Base-by-base conservation (phyloP, 2,329 filamentous ascomycete species). In the Scolecobasidium constrictum region DNA sequence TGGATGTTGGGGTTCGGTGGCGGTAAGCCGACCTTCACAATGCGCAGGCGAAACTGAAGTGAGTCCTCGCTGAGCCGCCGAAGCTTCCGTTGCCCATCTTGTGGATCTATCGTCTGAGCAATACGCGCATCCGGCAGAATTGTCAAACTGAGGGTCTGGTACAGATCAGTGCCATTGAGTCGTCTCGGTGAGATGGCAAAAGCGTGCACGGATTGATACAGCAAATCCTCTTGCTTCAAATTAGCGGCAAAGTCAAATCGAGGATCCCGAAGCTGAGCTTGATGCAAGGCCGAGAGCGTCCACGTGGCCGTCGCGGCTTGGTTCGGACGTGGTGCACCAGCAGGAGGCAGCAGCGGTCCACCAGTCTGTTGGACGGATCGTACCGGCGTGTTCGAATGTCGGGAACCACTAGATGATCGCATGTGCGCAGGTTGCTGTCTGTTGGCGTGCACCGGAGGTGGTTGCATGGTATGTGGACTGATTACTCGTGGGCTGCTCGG, bases 31-130 rank as follows among this genome's bases (percentile, higher is more conserved):
- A 67, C 58, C 45, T 66, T 64, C 51, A 81, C 74, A 53, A 83
- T 82, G 7, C 85, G 79, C 17, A 94, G 53, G 13, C 86, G 81
- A 53, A 81, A 80, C 26, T 77, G 71, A 4, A 73, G 59, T 39
- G 73, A 77, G 4, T 74, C 73, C 46, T 76, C 64, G 15, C 58
- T 62, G 52, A 63, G 67, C 19, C 38, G 48, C 43, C 57, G 61
- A 34, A 43, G 51, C 17, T 46, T 38, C 4, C 57, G 55, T 34
- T 56, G 48, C 3, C 63, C 56, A 28, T 49, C 19, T 39, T 42
- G 9, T 15, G 50, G 36, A 33, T 41, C 48, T 6, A 59, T 48
- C 15, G 33, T 37, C 13, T 22, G 16, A 20, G 40, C 31, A 11
- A 42, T 36, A 17, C 22, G 40, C 12, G 15, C 19, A 13, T 23